phyloP scores from a whole-genome alignment of 345 rosid species.

The Mallotus nudiflorus region DNA sequence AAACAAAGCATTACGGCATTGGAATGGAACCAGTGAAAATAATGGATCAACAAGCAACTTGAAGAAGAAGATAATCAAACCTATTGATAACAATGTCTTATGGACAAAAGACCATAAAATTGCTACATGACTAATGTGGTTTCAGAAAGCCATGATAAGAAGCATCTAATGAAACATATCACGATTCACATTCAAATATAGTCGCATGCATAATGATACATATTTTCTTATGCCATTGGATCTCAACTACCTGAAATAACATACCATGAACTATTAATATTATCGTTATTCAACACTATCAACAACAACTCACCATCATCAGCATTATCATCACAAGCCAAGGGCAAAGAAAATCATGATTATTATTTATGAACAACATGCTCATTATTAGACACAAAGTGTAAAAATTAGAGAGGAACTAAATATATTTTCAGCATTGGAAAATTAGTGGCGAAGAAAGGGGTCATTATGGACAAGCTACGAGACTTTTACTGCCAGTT shows the following conservation, averaged over 20 bases:
- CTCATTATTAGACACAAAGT: constrained; percentile 12
- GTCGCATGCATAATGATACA: no score
- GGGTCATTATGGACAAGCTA: constrained; percentile 7
- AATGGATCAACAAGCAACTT: no score
- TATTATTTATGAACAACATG: neutral
- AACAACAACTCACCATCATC: neutral
- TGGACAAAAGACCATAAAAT: no score
- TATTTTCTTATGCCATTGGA: neutral
- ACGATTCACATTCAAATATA: no score
- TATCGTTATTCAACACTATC: neutral
- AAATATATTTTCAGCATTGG: constrained; percentile 5
- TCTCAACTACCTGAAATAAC: constrained; percentile 1
- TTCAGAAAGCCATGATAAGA: neutral
- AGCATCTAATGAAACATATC: neutral
- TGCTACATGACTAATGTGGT: no score
- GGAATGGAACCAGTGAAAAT: no score
- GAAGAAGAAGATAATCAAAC: no score
- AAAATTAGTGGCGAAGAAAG: constrained; percentile 7
- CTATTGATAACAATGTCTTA: no score
- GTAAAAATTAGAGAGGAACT: neutral
- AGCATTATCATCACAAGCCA: constrained; percentile 3
- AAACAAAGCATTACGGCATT: no score
- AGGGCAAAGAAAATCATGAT: neutral
- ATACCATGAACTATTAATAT: neutral
- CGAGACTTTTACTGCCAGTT: constrained; percentile 5